phyloP scores from a whole-genome alignment of 2,329 filamentous ascomycete species.

The Calonectria leucothoes region DNA sequence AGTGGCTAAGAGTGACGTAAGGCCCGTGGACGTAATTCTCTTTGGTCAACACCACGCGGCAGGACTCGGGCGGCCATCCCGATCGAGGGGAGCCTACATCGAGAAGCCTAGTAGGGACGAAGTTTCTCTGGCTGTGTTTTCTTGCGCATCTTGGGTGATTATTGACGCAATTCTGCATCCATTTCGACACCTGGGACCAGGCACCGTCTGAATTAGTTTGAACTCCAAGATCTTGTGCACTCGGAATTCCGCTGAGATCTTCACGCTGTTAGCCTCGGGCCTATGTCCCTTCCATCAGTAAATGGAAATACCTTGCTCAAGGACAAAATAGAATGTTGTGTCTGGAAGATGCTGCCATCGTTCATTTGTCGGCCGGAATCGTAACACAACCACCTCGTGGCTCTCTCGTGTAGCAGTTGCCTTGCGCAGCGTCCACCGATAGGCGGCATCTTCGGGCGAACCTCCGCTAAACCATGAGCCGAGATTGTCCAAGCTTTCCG shows the following conservation, averaged over 20 bases:
- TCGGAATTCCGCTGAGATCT: background rate
- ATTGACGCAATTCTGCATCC: background rate
- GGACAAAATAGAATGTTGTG: background rate
- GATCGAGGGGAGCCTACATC: background rate
- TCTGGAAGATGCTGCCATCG: background rate
- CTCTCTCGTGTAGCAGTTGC: background rate
- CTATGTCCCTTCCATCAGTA: background rate
- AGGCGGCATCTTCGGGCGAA: background rate
- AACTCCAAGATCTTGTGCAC: background rate
- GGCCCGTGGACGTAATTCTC: background rate
- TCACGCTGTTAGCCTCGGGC: background rate
- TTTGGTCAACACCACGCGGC: background rate
- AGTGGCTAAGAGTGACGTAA: background rate
- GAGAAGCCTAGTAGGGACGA: background rate
- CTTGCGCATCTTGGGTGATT: background rate
- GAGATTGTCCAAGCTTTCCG: background rate
- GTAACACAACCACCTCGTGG: background rate
- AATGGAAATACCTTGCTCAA: background rate
- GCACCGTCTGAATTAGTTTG: background rate
- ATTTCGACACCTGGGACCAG: background rate
- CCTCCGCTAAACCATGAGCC: background rate
- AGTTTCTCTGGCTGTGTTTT: background rate
- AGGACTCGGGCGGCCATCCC: background rate
- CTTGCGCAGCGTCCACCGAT: background rate
- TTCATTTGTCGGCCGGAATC: background rate